A percentile compares a stretch with the other conserved stretches of the same genome.
phyloP scores from a whole-genome alignment of 352 stramenopile genomes.

The Phytophthora crassamura region DNA sequence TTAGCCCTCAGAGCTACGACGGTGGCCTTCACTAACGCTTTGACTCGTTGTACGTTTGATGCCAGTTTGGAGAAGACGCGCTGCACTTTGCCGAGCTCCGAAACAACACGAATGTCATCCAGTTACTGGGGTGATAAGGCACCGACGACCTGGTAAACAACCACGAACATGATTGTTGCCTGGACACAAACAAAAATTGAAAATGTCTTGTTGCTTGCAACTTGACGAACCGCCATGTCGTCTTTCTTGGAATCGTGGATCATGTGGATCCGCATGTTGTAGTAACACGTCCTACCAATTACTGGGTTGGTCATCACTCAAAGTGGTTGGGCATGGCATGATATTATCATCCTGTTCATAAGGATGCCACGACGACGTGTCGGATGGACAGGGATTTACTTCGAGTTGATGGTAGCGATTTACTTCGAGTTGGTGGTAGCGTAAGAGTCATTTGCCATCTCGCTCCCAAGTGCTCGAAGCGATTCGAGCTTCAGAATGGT shows the following conservation, averaged over 20 bases:
- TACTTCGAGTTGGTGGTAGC: too few species aligned
- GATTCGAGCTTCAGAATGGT: not conserved
- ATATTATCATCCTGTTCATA: too few species aligned
- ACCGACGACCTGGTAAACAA: not conserved
- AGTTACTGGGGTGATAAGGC: constrained; percentile 43
- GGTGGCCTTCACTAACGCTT: not conserved
- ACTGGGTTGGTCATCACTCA: too few species aligned
- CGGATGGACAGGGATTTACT: too few species aligned
- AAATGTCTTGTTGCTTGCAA: too few species aligned
- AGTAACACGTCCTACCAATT: too few species aligned
- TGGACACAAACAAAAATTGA: not conserved
- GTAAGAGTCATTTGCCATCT: constrained; percentile 1
- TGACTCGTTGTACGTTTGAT: not conserved
- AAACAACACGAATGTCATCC: constrained; percentile 58
- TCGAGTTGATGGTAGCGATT: too few species aligned
- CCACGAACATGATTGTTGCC: not conserved
- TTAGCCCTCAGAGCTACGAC: not conserved
- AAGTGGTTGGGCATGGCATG: too few species aligned
- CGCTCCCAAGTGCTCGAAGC: constrained; percentile 1
- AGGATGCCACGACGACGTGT: too few species aligned
- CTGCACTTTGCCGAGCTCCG: constrained; percentile 67
- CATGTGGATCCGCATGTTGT: too few species aligned
- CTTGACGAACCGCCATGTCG: too few species aligned
- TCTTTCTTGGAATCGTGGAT: too few species aligned
- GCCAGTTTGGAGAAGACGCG: constrained; percentile 68